Base-by-base conservation (phyloP, 331 rosid species). In the Stylosanthes scabra region DNA sequence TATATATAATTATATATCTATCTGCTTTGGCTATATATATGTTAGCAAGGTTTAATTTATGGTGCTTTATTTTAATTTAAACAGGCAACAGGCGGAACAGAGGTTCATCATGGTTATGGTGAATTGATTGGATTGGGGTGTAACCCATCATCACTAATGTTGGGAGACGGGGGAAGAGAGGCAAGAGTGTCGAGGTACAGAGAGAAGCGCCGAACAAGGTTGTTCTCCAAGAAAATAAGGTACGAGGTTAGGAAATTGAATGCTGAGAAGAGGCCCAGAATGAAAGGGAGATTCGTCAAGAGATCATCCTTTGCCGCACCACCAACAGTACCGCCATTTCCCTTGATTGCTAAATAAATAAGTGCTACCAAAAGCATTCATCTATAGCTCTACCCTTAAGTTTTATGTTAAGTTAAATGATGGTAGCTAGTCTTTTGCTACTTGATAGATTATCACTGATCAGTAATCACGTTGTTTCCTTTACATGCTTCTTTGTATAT, bases 211-310 rank as follows among this genome's bases (percentile, higher is more conserved):
- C 59, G 98, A 71, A 95, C 91, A 65, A 80, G 99, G 76, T 74
- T 90, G 87, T 92, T 95, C 66, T 93, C 97, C 0, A 95, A 95
- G 89, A 95, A 95, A 87, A 95, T 95, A 83, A 87, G 99, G 83
- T 95, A 95, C 81, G 96, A 95, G 85, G 99, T 95, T 71, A 80
- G 99, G 40, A 95, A 95, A 70, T 81, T 95, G 91, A 95, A 95
- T 63, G 99, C 99, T 1, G 99, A 95, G 90, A 95, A 90, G 87
- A 88, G 99, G 78, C 99, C 99, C 1, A 87, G 99, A 77, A 95
- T 95, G 97, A 95, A 95, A 79, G 99, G 99, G 16, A 92, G 99
- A 77, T 95, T 95, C 76, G 99, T 95, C 11, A 95, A 95, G 89
- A 82, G 92, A 75, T 51, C 92, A 16, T 81, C 92, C 31, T 86